Percentiles rank a stretch among this genome's conserved stretches.
These are phyloP conservation scores for Proliferodiscus dingleyae DNA, from an alignment of 2,329 filamentous ascomycete genomes.

Conservation along the genomic window DNA sequence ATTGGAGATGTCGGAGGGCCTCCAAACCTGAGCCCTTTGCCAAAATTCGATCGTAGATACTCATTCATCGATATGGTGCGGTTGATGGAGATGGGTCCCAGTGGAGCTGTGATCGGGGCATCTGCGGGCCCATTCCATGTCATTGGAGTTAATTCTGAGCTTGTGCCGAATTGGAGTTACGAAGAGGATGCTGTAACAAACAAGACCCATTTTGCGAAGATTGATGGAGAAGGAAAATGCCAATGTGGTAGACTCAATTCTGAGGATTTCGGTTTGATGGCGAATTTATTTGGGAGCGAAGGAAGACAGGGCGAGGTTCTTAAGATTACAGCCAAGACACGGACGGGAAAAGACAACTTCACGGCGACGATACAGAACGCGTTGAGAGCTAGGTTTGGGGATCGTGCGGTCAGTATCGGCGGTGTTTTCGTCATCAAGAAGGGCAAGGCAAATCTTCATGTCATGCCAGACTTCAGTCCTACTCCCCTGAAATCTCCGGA, in stretches of 20 bases:
- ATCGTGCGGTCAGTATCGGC: constrained; percentile 35
- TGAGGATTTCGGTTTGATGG: constrained; percentile 38
- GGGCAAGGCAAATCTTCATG: constrained; percentile 36
- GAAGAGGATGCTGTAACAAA: constrained; percentile 25
- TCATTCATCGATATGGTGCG: constrained; percentile 30
- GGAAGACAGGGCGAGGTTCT: constrained; percentile 34
- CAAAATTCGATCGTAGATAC: constrained; percentile 34
- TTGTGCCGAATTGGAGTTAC: constrained; percentile 37
- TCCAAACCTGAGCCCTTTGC: constrained; percentile 36
- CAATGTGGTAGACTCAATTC: constrained; percentile 24
- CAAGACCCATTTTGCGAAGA: constrained; percentile 28
- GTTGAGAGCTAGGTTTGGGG: constrained; percentile 31
- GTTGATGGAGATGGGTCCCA: constrained; percentile 34
- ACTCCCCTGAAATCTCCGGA: constrained; percentile 28
- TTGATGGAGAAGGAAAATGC: constrained; percentile 17
- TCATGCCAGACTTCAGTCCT: constrained; percentile 41
- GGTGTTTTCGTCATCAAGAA: constrained; percentile 38
- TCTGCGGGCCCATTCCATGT: constrained; percentile 40
- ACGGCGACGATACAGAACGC: constrained; percentile 32
- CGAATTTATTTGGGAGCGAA: constrained; percentile 37
- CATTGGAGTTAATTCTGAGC: constrained; percentile 39
- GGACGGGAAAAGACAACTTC: constrained; percentile 32
- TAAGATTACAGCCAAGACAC: constrained; percentile 32
- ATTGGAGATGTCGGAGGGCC: constrained; percentile 43
- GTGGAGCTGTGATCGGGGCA: constrained; percentile 37